These are phyloP conservation scores for Plasmodium yoelii DNA, from an alignment of 169 alveolate genomes.

Conservation along the genomic window DNA sequence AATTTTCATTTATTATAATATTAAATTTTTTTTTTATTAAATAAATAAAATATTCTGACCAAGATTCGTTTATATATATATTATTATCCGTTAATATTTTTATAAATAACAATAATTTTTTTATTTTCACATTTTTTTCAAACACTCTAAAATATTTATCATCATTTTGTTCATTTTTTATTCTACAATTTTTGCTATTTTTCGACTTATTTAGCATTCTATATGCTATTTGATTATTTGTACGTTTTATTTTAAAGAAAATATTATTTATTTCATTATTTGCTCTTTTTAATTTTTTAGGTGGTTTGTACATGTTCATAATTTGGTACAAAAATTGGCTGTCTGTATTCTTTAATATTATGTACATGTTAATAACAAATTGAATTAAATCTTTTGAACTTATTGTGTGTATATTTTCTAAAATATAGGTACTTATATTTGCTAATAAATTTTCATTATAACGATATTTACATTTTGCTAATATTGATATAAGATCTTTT, in stretches of 20 bases:
- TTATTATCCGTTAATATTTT: slow-evolving; percentile 26
- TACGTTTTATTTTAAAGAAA: too few species aligned
- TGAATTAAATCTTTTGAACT: slow-evolving; percentile 10
- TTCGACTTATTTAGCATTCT: too few species aligned
- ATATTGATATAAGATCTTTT: neutral
- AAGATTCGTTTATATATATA: slow-evolving; percentile 25
- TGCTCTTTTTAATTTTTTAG: neutral
- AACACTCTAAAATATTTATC: slow-evolving; percentile 1
- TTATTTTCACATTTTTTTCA: slow-evolving; percentile 14
- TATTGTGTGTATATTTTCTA: slow-evolving; percentile 23
- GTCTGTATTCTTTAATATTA: neutral
- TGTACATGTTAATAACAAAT: slow-evolving; percentile 13
- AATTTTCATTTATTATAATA: slow-evolving; percentile 11
- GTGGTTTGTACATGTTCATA: slow-evolving; percentile 21
- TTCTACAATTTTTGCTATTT: too few species aligned
- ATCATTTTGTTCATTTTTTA: neutral
- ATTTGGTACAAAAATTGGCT: slow-evolving; percentile 11
- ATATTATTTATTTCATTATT: too few species aligned
- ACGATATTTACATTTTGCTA: neutral
- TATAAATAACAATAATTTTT: slow-evolving; percentile 18
- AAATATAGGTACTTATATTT: neutral
- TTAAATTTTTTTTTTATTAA: slow-evolving; percentile 17
- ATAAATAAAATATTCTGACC: slow-evolving; percentile 47
- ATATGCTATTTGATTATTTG: too few species aligned
- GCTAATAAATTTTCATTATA: slow-evolving; percentile 21